Conservation (phyloP, 129 eudicot species). For the Helianthus tuberosus region DNA sequence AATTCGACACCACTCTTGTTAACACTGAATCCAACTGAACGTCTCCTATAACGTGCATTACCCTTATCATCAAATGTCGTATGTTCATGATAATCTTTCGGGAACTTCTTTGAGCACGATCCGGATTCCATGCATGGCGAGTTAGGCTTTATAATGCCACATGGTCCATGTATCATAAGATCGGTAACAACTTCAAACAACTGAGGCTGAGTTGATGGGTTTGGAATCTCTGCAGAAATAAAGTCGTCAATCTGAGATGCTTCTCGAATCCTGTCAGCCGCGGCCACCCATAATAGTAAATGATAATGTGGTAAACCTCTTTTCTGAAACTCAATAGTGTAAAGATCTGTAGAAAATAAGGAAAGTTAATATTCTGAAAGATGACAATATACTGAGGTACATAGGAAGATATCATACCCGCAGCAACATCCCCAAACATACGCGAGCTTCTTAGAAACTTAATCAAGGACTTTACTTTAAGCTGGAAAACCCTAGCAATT, state of each 20-base stretch:
- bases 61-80: neutral
- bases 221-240: neutral
- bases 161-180: neutral
- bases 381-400: too few species aligned
- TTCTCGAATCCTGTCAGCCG: neutral
- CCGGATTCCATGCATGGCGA: neutral
- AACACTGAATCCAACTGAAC: too few species aligned
- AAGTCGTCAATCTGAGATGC: neutral
- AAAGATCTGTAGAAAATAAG: neutral
- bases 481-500: too few species aligned
- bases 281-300: neutral
- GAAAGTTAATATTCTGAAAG: too few species aligned
- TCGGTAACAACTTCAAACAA: neutral
- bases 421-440: too few species aligned
- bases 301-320: neutral
- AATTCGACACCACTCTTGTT: too few species aligned
- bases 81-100: neutral
- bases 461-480: too few species aligned
- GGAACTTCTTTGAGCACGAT: neutral
- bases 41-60: neutral
- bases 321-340: neutral
- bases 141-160: neutral
- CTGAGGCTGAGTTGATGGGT: neutral
- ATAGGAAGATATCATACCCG: too few species aligned
- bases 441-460: too few species aligned